Evolutionary conservation across 306 rosid species (phyloP).

Genomic region (Cercis canadensis): DNA sequence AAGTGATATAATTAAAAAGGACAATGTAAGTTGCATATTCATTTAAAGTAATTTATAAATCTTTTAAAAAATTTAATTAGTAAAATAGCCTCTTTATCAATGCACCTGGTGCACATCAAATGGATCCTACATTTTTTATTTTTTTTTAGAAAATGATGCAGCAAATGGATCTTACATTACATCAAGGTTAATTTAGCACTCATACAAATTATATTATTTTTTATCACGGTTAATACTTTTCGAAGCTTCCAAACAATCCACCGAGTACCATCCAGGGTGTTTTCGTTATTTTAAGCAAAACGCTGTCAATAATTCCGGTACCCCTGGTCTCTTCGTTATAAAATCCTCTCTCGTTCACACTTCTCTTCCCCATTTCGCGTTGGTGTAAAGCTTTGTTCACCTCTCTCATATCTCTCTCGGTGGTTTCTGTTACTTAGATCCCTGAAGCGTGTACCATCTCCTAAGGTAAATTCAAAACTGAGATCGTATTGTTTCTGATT

Average conservation of each 20-base stretch:
- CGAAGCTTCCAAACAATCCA: not conserved
- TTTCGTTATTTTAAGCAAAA: slow-evolving; percentile 30
- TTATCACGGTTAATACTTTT: slow-evolving; percentile 14
- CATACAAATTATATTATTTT: too few species aligned
- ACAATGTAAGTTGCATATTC: too few species aligned
- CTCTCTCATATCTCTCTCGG: slow-evolving; percentile 10
- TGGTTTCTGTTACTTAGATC: slow-evolving; percentile 43
- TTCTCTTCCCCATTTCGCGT: slow-evolving; percentile 42
- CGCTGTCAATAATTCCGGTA: not conserved
- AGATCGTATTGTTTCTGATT: slow-evolving; percentile 36
- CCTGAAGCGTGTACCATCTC: slow-evolving; percentile 42
- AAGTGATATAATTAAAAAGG: too few species aligned
- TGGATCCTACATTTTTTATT: too few species aligned
- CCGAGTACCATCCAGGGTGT: slow-evolving; percentile 19
- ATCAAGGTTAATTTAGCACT: too few species aligned
- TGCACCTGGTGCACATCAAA: too few species aligned
- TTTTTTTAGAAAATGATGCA: too few species aligned
- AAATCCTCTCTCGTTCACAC: slow-evolving; percentile 29
- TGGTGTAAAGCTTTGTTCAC: slow-evolving; percentile 43
- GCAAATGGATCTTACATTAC: too few species aligned
- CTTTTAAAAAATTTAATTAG: too few species aligned
- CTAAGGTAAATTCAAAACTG: slow-evolving; percentile 54
- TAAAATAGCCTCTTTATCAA: too few species aligned
- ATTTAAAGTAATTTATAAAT: too few species aligned
- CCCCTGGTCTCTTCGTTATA: slow-evolving; percentile 37